Percentiles rank a stretch among this genome's conserved stretches.
phyloP scores from a whole-genome alignment of 1,284 basidiomycete genomes.

The Cutaneotrichosporon sp. region DNA sequence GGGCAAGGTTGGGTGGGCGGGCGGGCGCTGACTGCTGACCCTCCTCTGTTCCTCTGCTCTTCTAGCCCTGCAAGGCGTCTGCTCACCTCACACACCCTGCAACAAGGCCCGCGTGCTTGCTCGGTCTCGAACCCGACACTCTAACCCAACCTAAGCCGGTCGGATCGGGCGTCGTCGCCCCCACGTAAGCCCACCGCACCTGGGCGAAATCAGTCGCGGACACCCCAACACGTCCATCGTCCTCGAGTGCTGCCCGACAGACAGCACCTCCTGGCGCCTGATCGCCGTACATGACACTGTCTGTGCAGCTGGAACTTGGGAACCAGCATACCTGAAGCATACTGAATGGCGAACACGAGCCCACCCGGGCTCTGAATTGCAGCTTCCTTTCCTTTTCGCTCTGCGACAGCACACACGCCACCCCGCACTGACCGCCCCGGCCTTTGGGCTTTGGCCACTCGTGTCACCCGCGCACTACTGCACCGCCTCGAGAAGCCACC shows the following conservation, averaged over 20 bases:
- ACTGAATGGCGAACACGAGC: background rate
- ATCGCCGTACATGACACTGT: slow-evolving; percentile 1
- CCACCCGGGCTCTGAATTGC: too few relatives aligned
- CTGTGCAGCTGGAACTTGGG: background rate
- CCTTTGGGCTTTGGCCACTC: background rate
- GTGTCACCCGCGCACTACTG: background rate
- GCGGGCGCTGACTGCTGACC: too few relatives aligned
- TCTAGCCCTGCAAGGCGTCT: too few relatives aligned
- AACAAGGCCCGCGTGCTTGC: too few relatives aligned
- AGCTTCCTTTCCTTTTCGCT: too few relatives aligned
- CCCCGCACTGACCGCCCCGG: background rate
- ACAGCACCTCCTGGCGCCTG: slow-evolving; percentile 4
- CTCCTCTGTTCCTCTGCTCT: too few relatives aligned
- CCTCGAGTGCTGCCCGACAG: background rate
- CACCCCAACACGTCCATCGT: background rate
- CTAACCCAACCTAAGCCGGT: too few relatives aligned
- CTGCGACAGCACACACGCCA: too few relatives aligned
- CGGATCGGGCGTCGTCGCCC: background rate
- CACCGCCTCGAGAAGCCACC: background rate
- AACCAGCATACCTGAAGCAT: background rate
- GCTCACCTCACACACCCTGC: too few relatives aligned
- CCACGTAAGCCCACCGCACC: background rate
- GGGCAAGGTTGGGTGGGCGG: too few relatives aligned
- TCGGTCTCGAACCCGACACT: too few relatives aligned
- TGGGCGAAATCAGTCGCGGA: background rate